A percentile compares a stretch with the other conserved stretches of the same genome.
phyloP scores from a whole-genome alignment of 2,329 filamentous ascomycete genomes.

The Fusarium illudens region DNA sequence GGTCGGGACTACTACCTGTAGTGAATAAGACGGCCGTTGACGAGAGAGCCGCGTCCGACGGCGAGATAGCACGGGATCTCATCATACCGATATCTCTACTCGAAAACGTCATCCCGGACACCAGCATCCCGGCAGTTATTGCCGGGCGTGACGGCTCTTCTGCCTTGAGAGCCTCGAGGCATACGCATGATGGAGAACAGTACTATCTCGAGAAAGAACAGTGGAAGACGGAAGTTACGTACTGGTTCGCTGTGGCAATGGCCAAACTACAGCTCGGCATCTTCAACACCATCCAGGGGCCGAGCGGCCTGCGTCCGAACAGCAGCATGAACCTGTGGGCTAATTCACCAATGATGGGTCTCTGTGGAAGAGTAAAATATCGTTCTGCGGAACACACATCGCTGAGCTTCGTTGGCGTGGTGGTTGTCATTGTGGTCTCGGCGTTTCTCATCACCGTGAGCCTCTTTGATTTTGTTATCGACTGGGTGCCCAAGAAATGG shows the following conservation, averaged over 20 bases:
- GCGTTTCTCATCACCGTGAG: background rate
- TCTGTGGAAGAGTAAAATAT: background rate
- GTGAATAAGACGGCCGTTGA: background rate
- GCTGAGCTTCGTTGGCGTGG: background rate
- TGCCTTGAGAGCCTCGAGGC: background rate
- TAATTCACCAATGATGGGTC: background rate
- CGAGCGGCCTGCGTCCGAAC: background rate
- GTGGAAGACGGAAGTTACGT: background rate
- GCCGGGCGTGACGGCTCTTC: background rate
- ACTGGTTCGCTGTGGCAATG: background rate
- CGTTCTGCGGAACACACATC: background rate
- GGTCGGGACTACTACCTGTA: background rate
- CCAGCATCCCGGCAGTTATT: background rate
- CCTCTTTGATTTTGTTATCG: background rate
- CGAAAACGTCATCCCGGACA: background rate
- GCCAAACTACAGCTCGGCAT: background rate
- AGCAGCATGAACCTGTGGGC: background rate
- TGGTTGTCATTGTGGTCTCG: background rate
- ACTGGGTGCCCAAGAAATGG: background rate
- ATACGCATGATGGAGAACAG: background rate
- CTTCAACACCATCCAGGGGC: background rate
- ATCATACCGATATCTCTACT: background rate
- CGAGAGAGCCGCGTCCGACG: background rate
- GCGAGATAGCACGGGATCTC: background rate
- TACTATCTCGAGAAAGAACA: background rate